A percentile compares a stretch with the other conserved stretches of the same genome.
Conservation (phyloP, 1,284 basidiomycete species). For the Ganoderma sinense region DNA sequence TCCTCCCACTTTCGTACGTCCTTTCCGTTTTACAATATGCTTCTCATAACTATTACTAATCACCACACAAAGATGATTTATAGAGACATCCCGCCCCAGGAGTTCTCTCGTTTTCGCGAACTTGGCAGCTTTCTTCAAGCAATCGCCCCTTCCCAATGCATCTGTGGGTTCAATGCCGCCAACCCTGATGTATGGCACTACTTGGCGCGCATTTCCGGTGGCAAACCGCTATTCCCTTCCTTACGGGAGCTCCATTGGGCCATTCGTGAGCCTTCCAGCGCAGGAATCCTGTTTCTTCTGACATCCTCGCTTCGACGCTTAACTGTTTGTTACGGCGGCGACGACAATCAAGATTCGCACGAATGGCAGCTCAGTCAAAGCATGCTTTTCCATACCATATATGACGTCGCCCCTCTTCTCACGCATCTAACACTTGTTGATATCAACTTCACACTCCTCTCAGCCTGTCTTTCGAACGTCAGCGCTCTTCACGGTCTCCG, state of each 20-base stretch:
- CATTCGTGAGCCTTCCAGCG: background rate
- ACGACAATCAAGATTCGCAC: background rate
- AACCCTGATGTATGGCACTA: background rate
- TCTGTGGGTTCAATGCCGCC: background rate
- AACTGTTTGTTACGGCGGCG: background rate
- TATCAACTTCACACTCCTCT: background rate
- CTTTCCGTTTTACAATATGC: background rate
- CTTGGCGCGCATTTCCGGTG: background rate
- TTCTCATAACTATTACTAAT: background rate
- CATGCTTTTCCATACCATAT: background rate
- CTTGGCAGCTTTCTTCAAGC: background rate
- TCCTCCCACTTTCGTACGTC: background rate
- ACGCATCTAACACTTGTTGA: background rate
- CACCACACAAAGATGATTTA: background rate
- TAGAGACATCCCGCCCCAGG: background rate
- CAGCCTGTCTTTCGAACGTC: background rate
- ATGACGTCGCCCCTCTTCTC: background rate
- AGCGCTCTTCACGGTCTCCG: background rate
- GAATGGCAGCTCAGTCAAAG: background rate
- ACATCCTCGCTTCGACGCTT: background rate
- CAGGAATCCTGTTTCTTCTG: background rate
- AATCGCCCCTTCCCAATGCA: background rate
- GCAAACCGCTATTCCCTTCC: background rate
- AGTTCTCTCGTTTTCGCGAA: background rate
- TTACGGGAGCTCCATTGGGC: background rate